Conservation (phyloP, 345 rosid species). For the Heritiera fomes region DNA sequence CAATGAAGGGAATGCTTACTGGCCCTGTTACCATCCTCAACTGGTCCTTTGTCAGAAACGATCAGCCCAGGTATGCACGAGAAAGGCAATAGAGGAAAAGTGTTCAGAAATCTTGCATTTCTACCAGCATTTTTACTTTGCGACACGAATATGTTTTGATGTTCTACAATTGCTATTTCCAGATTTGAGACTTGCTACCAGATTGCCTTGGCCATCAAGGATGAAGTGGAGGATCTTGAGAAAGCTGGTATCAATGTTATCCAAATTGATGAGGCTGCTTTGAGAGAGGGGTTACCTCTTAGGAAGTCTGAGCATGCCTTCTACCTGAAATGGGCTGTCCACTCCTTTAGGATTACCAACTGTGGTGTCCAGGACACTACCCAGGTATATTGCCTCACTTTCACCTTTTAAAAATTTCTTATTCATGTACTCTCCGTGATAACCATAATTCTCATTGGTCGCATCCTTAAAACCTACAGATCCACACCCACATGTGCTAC, state of each 20-base stretch:
- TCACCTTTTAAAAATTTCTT: background rate
- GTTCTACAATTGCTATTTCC: constrained; percentile 16
- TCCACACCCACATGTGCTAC: constrained; percentile 99
- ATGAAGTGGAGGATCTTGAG: constrained; percentile 97
- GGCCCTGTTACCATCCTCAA: constrained; percentile 98
- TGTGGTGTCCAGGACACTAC: constrained; percentile 82
- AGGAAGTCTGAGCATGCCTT: constrained; percentile 97
- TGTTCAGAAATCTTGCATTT: background rate
- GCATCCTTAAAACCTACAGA: constrained; percentile 37
- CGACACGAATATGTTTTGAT: constrained; percentile 1
- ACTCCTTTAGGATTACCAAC: constrained; percentile 98
- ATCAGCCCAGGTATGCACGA: constrained; percentile 81
- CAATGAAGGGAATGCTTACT: constrained; percentile 99
- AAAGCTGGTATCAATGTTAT: constrained; percentile 83
- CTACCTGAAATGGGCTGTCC: constrained; percentile 99
- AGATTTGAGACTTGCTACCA: constrained; percentile 95
- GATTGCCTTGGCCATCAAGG: constrained; percentile 97
- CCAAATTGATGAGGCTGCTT: constrained; percentile 98
- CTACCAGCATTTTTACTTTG: background rate
- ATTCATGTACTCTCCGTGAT: background rate
- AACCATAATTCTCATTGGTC: background rate
- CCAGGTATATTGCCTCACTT: constrained; percentile 51
- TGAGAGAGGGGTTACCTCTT: constrained; percentile 96
- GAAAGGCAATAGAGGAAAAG: background rate
- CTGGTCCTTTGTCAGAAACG: constrained; percentile 98